Evolutionary conservation across 1,284 basidiomycete genomes (phyloP), one percentile per base, ranked within the genome.

Genomic region (Moesziomyces sp.): DNA sequence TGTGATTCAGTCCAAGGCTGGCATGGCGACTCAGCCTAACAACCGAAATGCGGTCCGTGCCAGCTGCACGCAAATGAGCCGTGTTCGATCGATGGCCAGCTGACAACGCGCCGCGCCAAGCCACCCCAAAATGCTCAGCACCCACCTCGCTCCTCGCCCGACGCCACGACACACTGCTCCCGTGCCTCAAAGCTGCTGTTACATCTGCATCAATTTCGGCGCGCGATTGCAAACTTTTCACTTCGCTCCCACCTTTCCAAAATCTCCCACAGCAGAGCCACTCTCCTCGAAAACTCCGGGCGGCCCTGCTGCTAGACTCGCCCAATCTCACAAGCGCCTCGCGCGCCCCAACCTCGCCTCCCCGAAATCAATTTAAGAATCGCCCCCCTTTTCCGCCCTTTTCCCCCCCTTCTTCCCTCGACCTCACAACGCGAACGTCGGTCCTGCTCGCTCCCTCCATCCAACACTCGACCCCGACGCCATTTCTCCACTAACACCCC

Each of bases 321-420:
- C 23, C 35, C 23, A 35, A 69, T 69, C 66, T 69, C 56, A 69
- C 66, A 69, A 48, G 47, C 26, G 10, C 30, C 30, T 30, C 30
- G 30, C 8, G 30, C 30, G 30, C 9, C 21, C 3, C 24, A 26
- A 26, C 23, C 11, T 18, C 11, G 24, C 28, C 21, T 28, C 5
- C 30, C 30, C 9, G 42, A 43, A 58, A 49, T 44, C 51, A 43
- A 64, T 64, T 64, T 64, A 64, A 58, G 53, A 9, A 11, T 34
- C 34, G 14, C 24, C 46, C 46, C 23, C 16, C 24, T 40, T 51
- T 44, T 43, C 23, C 19, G n/a, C 6, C 35, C 38, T 40, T 42
- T 16, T 35, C 28, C 30, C 23, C 52, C 19, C 45, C 14, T 52
- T 46, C 28, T 30, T n/a, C 16, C 28, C 30, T 50, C 26, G 62